phyloP scores from a whole-genome alignment of 768 basidiomycete genomes.

The Melanogaster broomeanus region DNA sequence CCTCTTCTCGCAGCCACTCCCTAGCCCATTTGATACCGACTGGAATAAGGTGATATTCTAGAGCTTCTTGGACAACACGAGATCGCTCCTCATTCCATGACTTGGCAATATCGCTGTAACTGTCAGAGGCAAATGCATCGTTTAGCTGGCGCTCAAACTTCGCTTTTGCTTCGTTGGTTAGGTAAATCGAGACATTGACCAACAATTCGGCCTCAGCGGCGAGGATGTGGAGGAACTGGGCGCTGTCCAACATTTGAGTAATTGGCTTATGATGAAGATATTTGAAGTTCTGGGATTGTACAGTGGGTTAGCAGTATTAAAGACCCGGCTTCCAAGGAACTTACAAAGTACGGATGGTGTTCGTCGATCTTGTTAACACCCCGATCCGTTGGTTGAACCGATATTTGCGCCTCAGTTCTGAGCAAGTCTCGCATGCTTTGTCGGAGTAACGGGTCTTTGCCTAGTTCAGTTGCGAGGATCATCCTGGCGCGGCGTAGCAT shows the following conservation, averaged over 20 bases:
- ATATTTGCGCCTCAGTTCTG: slow-evolving; percentile 71
- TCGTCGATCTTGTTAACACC: slow-evolving; percentile 79
- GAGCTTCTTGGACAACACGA: slow-evolving; percentile 73
- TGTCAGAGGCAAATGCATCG: slow-evolving; percentile 82
- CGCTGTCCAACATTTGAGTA: slow-evolving; percentile 60
- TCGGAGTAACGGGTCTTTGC: slow-evolving; percentile 88
- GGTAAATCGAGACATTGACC: slow-evolving; percentile 70
- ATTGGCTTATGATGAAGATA: slow-evolving; percentile 84
- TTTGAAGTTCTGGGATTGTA: slow-evolving; percentile 78
- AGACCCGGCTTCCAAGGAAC: slow-evolving; percentile 26
- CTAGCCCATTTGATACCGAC: slow-evolving; percentile 85
- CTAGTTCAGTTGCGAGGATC: slow-evolving; percentile 87
- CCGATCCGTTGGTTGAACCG: slow-evolving; percentile 84
- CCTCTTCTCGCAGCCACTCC: slow-evolving; percentile 87
- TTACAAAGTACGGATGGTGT: slow-evolving; percentile 68
- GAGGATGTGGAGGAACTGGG: slow-evolving; percentile 90
- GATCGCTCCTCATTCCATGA: slow-evolving; percentile 91
- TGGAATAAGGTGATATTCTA: slow-evolving; percentile 84
- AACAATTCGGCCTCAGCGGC: slow-evolving; percentile 89
- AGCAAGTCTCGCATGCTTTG: slow-evolving; percentile 76
- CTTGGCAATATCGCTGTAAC: slow-evolving; percentile 79
- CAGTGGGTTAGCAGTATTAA: slow-evolving; percentile 3
- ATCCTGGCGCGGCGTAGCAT: slow-evolving; percentile 73
- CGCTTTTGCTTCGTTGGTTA: slow-evolving; percentile 63
- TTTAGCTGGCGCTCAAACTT: slow-evolving; percentile 74